Conservation (phyloP, 768 basidiomycete genomes). For the Rhizopogon roseolus region DNA sequence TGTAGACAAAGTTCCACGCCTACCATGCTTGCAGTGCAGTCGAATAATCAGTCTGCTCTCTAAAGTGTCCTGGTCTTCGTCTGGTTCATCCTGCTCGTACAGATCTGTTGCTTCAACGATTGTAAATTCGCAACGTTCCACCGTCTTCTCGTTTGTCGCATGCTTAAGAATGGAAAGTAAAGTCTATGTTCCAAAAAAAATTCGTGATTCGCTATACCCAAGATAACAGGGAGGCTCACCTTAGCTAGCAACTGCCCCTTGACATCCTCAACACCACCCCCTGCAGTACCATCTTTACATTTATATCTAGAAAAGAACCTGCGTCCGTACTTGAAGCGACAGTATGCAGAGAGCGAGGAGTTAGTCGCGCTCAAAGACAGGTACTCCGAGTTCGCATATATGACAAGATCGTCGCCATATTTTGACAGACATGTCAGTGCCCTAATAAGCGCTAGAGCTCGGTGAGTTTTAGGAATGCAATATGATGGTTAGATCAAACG, state of each 20-base stretch:
- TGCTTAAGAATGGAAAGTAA: conserved; percentile 73
- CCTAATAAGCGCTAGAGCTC: conserved; percentile 60
- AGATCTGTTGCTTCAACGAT: conserved; percentile 49
- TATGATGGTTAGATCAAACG: conserved; percentile 24
- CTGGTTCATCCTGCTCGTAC: conserved; percentile 20
- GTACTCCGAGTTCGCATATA: conserved; percentile 57
- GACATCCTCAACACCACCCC: conserved; percentile 38
- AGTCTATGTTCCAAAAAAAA: conserved; percentile 36
- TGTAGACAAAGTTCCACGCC: conserved; percentile 4
- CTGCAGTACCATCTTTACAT: conserved; percentile 27
- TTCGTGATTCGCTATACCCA: neutral
- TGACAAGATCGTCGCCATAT: conserved; percentile 77
- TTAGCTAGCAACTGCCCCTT: conserved; percentile 69
- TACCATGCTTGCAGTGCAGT: conserved; percentile 82
- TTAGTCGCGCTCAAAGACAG: conserved; percentile 72
- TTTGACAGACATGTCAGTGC: conserved; percentile 72
- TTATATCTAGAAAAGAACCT: conserved; percentile 68
- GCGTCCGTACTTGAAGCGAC: conserved; percentile 65
- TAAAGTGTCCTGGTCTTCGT: conserved; percentile 46
- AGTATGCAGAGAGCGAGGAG: conserved; percentile 77
- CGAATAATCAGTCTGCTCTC: conserved; percentile 71
- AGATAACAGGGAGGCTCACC: conserved; percentile 31
- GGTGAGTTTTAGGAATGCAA: conserved; percentile 16
- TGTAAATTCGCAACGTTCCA: conserved; percentile 72
- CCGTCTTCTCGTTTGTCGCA: conserved; percentile 67